Evolutionary conservation across 2,329 filamentous ascomycete species (phyloP).

Genomic region (Aspergillus glaucus): DNA sequence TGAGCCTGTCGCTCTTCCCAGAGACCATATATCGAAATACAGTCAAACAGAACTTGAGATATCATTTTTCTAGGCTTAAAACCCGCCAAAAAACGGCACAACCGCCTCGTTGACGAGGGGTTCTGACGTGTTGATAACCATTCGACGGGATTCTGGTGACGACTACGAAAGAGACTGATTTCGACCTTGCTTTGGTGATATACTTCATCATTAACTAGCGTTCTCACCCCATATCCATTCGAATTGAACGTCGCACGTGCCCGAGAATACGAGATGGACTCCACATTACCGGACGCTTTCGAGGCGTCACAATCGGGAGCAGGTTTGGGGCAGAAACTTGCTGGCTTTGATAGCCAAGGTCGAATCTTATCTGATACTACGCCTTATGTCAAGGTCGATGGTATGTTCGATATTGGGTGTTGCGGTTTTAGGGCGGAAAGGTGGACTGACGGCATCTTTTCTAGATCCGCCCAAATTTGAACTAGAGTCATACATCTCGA

Average conservation of each 20-base stretch:
- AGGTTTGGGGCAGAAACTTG: slow-evolving; percentile 6
- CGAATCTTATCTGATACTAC: neutral
- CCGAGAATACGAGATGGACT: slow-evolving; percentile 18
- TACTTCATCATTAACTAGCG: neutral
- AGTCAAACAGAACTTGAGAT: neutral
- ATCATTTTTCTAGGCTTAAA: no score
- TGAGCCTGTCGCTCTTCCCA: neutral
- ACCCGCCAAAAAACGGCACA: no score
- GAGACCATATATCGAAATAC: no score
- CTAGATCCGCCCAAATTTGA: slow-evolving; percentile 80
- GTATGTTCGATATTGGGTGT: slow-evolving; percentile 15
- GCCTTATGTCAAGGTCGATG: slow-evolving; percentile 23
- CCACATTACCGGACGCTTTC: slow-evolving; percentile 20
- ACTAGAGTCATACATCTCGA: slow-evolving; percentile 80
- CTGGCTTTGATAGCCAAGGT: slow-evolving; percentile 6
- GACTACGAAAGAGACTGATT: neutral
- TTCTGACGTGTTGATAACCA: no score
- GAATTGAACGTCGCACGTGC: neutral
- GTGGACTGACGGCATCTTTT: slow-evolving; percentile 2
- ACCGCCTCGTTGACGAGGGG: no score
- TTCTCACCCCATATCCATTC: neutral
- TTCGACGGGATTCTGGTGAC: no score
- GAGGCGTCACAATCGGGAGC: slow-evolving; percentile 13
- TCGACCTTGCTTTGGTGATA: neutral
- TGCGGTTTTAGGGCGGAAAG: slow-evolving; percentile 3